Evolutionary conservation across 768 basidiomycete species (phyloP).

Genomic region (Russula ochroleuca): DNA sequence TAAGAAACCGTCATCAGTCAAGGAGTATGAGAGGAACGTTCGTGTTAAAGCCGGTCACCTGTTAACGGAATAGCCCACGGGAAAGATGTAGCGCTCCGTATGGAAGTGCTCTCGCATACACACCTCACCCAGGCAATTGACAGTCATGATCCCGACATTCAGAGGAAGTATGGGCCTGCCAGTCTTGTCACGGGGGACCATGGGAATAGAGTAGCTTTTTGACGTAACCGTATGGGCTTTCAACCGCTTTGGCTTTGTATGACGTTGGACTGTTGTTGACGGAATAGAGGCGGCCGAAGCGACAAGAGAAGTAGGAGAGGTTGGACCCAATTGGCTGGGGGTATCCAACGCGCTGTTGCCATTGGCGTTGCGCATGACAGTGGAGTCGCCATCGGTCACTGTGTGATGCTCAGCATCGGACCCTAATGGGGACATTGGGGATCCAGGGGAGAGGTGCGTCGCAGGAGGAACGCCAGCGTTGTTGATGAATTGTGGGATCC

Average conservation of each 20-base stretch:
- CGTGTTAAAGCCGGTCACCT: constrained; percentile 42
- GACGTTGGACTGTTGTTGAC: constrained; percentile 41
- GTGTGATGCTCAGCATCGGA: constrained; percentile 25
- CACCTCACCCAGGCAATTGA: constrained; percentile 66
- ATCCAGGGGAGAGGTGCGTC: constrained; percentile 23
- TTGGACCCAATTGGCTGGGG: constrained; percentile 30
- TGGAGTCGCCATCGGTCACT: constrained; percentile 13
- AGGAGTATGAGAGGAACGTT: neutral
- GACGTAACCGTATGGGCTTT: constrained; percentile 79
- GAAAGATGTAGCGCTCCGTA: constrained; percentile 85
- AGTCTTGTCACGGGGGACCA: constrained; percentile 68
- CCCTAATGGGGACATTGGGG: constrained; percentile 27
- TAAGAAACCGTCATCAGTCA: constrained; percentile 32
- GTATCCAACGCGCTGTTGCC: constrained; percentile 15
- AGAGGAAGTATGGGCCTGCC: constrained; percentile 71
- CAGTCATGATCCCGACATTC: constrained; percentile 84
- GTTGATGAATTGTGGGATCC: constrained; percentile 23
- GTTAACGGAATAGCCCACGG: constrained; percentile 79
- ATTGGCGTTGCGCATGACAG: constrained; percentile 18
- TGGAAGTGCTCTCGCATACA: constrained; percentile 83
- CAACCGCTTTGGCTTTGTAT: constrained; percentile 68
- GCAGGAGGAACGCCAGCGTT: constrained; percentile 24
- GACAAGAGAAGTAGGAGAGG: constrained; percentile 38
- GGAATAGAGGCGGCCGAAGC: constrained; percentile 30
- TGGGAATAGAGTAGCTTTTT: constrained; percentile 72